Evolutionary conservation across 2,329 filamentous ascomycete genomes (phyloP), one percentile per base, ranked within the genome.

Genomic region (Penicillium janthinellum): DNA sequence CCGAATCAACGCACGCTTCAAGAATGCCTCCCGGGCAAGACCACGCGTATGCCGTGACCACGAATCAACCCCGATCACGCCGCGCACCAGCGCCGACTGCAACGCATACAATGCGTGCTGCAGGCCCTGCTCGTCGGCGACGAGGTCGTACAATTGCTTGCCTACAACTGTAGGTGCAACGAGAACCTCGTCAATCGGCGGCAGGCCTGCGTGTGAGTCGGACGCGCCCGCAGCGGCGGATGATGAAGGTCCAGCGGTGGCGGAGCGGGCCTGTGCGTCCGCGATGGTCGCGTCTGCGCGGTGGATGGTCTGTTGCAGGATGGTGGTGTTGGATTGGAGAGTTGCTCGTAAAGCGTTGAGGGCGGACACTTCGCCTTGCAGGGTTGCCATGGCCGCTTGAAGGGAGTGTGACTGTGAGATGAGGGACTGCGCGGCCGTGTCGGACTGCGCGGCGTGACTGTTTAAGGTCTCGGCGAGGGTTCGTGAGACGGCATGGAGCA

Each of bases 161-260:
- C 90, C 91, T 4, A 97, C 95, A 1, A 97, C 89, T 0, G 92
- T 97, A 0, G 94, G 92, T 3, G 93, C 92, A n/a, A 97, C 91
- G 2, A 99, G 82, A 37, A 98, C 84, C 61, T 96, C 92, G 73
- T 99, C 95, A 51, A 98, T 89, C 50, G 88, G 86, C 0, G 93
- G 92, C 1, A 88, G 84, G 11, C 78, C 78, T 1, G 67, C 62
- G 12, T 56, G 64, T 15, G 42, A 53, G 64, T 66, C 62, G 65
- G 42, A 84, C 83, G 54, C 38, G 34, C 49, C 34, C 0, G 20
- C 11, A 5, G 49, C 20, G 8, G 49, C 25, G 6, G 49, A 52
- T 7, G 49, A 28, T 3, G 49, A 41, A 59, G 59, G 58, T 5
- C 68, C 56, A 7, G 66, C 61, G 14, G 72, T 72, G 31, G 72